These are phyloP conservation scores for Thielaviopsis euricoi DNA, from an alignment of 2,329 filamentous ascomycete species.

Conservation along the genomic window DNA sequence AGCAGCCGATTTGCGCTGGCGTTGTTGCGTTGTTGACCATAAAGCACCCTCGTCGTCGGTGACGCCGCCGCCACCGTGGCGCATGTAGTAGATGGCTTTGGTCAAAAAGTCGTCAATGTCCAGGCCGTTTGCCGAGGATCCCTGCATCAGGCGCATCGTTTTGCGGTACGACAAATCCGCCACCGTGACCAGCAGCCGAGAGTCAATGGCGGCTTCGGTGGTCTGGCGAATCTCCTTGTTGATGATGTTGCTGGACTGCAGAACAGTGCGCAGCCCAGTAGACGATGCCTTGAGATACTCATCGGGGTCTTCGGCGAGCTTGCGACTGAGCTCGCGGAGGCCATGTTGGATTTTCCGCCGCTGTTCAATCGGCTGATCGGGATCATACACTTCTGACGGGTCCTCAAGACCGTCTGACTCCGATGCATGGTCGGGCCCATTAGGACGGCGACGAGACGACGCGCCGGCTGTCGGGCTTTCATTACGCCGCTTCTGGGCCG, in stretches of 20 bases:
- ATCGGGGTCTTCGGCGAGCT: slow-evolving; percentile 42
- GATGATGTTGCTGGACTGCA: slow-evolving; percentile 48
- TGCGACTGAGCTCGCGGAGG: slow-evolving; percentile 49
- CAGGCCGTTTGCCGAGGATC: slow-evolving; percentile 56
- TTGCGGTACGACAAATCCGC: slow-evolving; percentile 70
- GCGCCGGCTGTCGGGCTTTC: neutral
- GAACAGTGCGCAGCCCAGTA: slow-evolving; percentile 44
- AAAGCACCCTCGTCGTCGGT: slow-evolving; percentile 30
- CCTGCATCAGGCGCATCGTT: slow-evolving; percentile 55
- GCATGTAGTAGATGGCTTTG: slow-evolving; percentile 82
- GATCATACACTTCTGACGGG: slow-evolving; percentile 47
- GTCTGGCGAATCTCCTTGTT: slow-evolving; percentile 67
- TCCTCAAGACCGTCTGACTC: slow-evolving; percentile 10
- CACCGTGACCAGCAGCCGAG: slow-evolving; percentile 64
- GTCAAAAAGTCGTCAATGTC: slow-evolving; percentile 86
- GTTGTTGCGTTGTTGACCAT: slow-evolving; percentile 31
- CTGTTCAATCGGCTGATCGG: slow-evolving; percentile 62
- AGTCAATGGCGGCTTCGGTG: slow-evolving; percentile 77
- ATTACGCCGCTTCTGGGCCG: neutral
- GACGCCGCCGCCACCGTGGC: slow-evolving; percentile 40
- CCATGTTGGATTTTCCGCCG: slow-evolving; percentile 53
- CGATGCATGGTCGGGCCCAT: slow-evolving; percentile 12
- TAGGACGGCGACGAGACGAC: slow-evolving; percentile 15
- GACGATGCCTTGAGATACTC: slow-evolving; percentile 54
- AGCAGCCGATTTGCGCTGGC: slow-evolving; percentile 24